These are phyloP conservation scores for Penicillium sp. DNA, from an alignment of 2,329 filamentous ascomycete species.

Conservation along the genomic window DNA sequence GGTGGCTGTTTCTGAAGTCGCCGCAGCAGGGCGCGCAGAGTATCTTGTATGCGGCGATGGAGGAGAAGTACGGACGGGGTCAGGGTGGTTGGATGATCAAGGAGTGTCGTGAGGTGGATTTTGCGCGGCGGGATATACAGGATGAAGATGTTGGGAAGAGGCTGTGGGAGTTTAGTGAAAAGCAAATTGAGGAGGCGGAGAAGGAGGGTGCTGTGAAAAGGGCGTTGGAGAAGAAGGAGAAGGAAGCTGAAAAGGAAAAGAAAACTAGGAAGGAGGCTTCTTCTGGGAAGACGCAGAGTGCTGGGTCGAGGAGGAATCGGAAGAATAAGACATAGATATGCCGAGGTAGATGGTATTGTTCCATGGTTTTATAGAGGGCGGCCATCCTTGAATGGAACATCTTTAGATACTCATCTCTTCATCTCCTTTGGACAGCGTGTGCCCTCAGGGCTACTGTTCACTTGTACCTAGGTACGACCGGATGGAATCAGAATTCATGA, in stretches of 20 bases:
- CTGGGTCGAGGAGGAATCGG: conserved; percentile 40
- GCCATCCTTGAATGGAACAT: no score
- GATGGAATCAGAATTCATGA: background rate
- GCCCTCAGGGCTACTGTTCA: no score
- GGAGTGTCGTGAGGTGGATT: conserved; percentile 75
- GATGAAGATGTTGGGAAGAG: conserved; percentile 77
- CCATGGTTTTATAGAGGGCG: background rate
- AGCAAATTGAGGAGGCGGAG: conserved; percentile 74
- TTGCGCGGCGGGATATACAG: conserved; percentile 66
- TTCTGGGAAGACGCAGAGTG: conserved; percentile 28
- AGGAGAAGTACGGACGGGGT: conserved; percentile 62
- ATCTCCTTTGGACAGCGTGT: no score
- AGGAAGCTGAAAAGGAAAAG: conserved; percentile 28
- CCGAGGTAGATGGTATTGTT: background rate
- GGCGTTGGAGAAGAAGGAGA: conserved; percentile 54
- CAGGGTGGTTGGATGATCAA: conserved; percentile 72
- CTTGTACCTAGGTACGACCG: background rate
- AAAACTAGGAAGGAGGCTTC: conserved; percentile 17
- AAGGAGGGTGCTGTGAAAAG: conserved; percentile 67
- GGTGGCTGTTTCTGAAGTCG: conserved; percentile 86
- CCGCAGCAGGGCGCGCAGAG: conserved; percentile 79
- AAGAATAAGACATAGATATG: conserved; percentile 26
- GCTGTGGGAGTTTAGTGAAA: conserved; percentile 85
- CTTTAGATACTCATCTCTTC: no score
- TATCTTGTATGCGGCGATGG: conserved; percentile 81